Evolutionary conservation across 2,329 filamentous ascomycete species (phyloP).

Genomic region (Hirsutella rhossiliensis): DNA sequence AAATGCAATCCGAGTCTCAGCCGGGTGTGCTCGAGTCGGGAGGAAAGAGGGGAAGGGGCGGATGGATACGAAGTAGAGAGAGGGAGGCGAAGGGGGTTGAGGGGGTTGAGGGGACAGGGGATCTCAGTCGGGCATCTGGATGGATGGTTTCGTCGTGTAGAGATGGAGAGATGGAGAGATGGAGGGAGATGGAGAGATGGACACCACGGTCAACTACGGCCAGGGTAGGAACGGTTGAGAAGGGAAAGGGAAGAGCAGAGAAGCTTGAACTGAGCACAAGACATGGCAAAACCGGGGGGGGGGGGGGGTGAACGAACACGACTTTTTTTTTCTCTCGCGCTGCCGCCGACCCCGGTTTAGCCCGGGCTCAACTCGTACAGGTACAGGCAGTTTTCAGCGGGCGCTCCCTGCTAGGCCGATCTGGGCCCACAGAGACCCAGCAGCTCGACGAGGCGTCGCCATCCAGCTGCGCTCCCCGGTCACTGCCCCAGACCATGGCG

Average conservation of each 20-base stretch:
- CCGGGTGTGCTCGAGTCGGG: neutral
- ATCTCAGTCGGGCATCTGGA: neutral
- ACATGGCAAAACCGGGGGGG: neutral
- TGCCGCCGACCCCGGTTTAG: slow-evolving; percentile 1
- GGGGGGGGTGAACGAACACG: slow-evolving; percentile 1
- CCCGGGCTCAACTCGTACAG: neutral
- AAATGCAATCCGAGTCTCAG: neutral
- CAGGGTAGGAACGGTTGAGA: neutral
- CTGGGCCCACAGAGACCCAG: neutral
- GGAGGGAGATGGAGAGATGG: too few species aligned
- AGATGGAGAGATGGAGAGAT: too few species aligned
- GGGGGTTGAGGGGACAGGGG: neutral
- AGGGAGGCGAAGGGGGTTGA: neutral
- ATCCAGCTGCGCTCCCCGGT: too few species aligned
- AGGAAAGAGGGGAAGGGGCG: neutral
- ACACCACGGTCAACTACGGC: too few species aligned
- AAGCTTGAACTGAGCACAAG: neutral
- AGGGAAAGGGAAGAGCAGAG: neutral
- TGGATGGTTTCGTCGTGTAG: neutral
- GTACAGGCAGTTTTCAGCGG: neutral
- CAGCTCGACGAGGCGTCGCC: too few species aligned
- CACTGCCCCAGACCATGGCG: too few species aligned
- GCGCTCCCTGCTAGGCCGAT: slow-evolving; percentile 2
- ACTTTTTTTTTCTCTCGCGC: neutral
- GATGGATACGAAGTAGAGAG: neutral